phyloP scores from a whole-genome alignment of 2,329 filamentous ascomycete species.

The Zopfia rhizophila region DNA sequence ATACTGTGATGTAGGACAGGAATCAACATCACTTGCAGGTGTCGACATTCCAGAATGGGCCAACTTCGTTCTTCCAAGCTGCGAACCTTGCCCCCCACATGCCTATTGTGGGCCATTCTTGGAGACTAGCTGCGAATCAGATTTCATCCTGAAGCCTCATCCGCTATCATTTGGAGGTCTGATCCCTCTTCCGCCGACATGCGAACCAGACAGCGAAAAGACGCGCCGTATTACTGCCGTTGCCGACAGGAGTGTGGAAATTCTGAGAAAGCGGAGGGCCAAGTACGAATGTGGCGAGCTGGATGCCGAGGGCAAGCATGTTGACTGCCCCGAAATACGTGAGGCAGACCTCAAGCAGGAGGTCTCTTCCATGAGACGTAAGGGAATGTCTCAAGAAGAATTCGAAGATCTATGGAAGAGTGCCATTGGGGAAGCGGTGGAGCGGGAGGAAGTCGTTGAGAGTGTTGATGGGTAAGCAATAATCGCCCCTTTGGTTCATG shows the following conservation, averaged over 20 bases:
- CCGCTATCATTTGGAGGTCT: conserved; percentile 84
- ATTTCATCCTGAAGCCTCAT: conserved; percentile 86
- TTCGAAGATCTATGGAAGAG: conserved; percentile 89
- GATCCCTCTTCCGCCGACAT: conserved; percentile 87
- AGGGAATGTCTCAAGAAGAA: conserved; percentile 84
- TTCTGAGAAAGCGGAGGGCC: conserved; percentile 84
- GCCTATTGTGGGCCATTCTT: conserved; percentile 87
- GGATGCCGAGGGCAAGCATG: conserved; percentile 68
- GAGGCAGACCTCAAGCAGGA: conserved; percentile 79
- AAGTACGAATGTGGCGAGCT: conserved; percentile 90
- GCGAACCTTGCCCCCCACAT: conserved; percentile 89
- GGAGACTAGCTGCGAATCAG: conserved; percentile 81
- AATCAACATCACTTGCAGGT: conserved; percentile 67
- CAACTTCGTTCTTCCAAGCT: conserved; percentile 77
- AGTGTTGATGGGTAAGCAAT: conserved; percentile 68
- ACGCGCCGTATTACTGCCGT: conserved; percentile 86
- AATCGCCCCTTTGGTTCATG: conserved; percentile 24
- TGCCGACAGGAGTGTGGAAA: conserved; percentile 86
- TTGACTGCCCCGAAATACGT: conserved; percentile 72
- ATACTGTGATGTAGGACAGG: conserved; percentile 84
- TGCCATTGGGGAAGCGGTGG: conserved; percentile 76
- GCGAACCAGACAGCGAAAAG: conserved; percentile 94
- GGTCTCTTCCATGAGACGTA: conserved; percentile 79
- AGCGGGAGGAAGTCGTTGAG: conserved; percentile 69
- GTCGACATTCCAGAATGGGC: conserved; percentile 79